Conservation (phyloP, 495 filamentous ascomycete species). For the Lichina pygmaea region DNA sequence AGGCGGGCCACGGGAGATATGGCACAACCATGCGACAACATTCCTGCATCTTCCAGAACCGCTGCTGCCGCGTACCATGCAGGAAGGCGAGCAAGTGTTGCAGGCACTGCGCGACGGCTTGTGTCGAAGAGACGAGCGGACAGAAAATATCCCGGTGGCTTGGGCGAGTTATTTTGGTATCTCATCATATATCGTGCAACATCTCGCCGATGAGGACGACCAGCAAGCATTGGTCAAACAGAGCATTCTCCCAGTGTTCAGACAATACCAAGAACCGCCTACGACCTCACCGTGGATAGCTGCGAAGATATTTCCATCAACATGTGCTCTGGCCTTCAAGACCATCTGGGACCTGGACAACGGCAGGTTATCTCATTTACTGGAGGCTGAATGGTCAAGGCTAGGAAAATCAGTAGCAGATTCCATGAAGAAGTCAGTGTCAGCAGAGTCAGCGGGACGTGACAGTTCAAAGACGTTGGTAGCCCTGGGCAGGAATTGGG, state of each 20-base stretch:
- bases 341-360: constrained; percentile 12
- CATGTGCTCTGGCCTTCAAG: constrained; percentile 14
- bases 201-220: constrained; percentile 18
- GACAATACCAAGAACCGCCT: too few species aligned
- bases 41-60: constrained; percentile 25
- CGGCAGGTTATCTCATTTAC: constrained; percentile 9
- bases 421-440: constrained; percentile 38
- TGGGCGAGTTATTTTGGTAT: constrained; percentile 48
- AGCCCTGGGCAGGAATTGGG: not conserved
- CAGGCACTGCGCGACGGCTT: constrained; percentile 41
- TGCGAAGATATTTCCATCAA: not conserved
- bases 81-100: constrained; percentile 26
- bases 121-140: constrained; percentile 41
- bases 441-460: constrained; percentile 51
- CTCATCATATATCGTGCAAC: constrained; percentile 19
- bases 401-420: constrained; percentile 27
- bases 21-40: constrained; percentile 34
- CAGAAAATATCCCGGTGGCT: constrained; percentile 31
- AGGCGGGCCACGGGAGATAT: constrained; percentile 36
- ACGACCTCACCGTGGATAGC: not conserved
- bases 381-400: constrained; percentile 23
- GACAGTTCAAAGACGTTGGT: constrained; percentile 23
- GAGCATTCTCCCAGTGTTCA: constrained; percentile 26
- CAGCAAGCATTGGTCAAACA: constrained; percentile 18
- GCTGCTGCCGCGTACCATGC: constrained; percentile 4